Evolutionary conservation across 2,329 filamentous ascomycete genomes (phyloP), one percentile per base, ranked within the genome.

Genomic region (Pleurostoma richardsiae): DNA sequence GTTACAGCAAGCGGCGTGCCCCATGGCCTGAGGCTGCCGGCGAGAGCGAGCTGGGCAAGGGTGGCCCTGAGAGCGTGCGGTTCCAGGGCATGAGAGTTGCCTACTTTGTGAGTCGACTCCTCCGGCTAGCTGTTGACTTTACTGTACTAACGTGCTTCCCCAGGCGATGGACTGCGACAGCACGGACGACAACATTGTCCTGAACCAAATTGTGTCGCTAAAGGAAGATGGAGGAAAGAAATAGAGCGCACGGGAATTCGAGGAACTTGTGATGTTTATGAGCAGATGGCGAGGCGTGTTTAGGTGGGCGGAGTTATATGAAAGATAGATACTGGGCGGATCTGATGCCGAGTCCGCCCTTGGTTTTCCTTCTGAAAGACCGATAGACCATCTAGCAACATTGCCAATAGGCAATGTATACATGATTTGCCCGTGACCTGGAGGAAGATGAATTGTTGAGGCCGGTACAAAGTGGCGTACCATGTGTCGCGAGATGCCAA

Each of bases 31-130:
- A 87, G 64, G 81, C 85, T 40, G 85, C 82, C 5, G 87, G 86
- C 8, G 88, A 90, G 64, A 79, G 71, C 50, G 76, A 81, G 54
- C 70, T 77, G 48, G 79, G 76, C 8, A 79, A 76, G 54, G 74
- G 73, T 8, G 86, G 85, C 1, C 80, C 81, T 28, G 88, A 89
- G 68, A 86, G 77, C 46, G 85, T 96, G 5, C 77, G 92, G 42
- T 97, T 97, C 77, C 92, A 97, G 74, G 92, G 83, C 3, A 83
- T 96, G 76, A 79, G 92, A 29, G 87, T 92, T 40, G 92, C 86
- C 7, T 96, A 95, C 63, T 94, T 94, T 69, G 76, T 79, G 50
- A 73, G 75, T 70, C 4, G 5, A 11, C 5, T 6, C 6, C 39
- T 19, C 4, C 4, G 10, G 39, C 28, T 10, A 5, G 3, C 5